Evolutionary conservation across 352 stramenopile genomes (phyloP), one percentile per base, ranked within the genome.

Genomic region (Phytophthora aleatoria): DNA sequence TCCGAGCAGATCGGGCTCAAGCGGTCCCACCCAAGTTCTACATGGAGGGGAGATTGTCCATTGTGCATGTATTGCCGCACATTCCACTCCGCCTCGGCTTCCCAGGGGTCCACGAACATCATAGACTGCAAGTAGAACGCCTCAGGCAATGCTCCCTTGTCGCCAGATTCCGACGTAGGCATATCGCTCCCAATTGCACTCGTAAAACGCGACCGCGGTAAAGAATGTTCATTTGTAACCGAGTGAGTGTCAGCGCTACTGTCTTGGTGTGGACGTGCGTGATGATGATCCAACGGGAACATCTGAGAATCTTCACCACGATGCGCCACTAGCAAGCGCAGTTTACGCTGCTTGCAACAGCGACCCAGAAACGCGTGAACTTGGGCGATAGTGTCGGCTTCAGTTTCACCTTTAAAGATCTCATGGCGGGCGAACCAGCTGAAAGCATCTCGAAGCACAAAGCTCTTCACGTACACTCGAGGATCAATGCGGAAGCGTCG

Each of bases 21-120:
- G 5, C 81, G 77, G 31, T 95, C 83, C 79, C 86, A 91, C 3
- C 86, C 86, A 30, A 95, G 71, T 57, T 95, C 86, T 5, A 95
- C 67, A 44, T 89, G 80, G 0, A 81, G 52, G 20, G 83, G 71
- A 16, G 66, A 50, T 13, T 74, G 49, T 39, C 57, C 59, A 43
- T 71, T 71, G 53, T 92, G 78, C 76, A 95, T 89, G 50, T 91
- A 93, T 2, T 61, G 68, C 8, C 71, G 69, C 11, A 83, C 69
- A 61, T 87, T 95, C 54, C 54, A 56, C 36, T 86, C 73, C 1
- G 86, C 86, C 38, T 95, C 86, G 48, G 91, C 76, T 72, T 95
- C 84, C 86, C 86, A 95, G 15, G 83, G 81, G 49, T 90, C 72
- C 16, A 95, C 86, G 68, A 95, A 92, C 79, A 91, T 90, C 66